Evolutionary conservation across 768 basidiomycete species (phyloP).

Genomic region (Tylopilus sp.): DNA sequence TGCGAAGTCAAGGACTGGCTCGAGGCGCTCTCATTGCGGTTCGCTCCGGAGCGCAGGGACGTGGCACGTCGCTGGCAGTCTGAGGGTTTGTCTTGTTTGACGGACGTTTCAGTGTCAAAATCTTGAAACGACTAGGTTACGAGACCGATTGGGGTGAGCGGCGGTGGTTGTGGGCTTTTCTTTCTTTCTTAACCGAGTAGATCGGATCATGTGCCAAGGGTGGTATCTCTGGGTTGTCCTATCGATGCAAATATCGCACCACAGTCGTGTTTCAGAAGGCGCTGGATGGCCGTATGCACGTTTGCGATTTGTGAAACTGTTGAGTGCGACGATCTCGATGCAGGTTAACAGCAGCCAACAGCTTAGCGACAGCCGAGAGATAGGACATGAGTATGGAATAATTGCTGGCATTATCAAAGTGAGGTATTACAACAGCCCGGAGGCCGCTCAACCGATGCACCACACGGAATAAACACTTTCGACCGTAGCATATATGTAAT

Average conservation of each 20-base stretch:
- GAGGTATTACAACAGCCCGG: not conserved
- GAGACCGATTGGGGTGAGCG: not conserved
- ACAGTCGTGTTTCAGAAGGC: not conserved
- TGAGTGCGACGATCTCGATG: not conserved
- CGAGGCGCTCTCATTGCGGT: constrained; percentile 16
- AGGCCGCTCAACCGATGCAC: not conserved
- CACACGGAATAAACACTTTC: not conserved
- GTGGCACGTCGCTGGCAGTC: no score
- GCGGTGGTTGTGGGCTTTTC: not conserved
- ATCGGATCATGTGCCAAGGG: not conserved
- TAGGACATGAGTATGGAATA: not conserved
- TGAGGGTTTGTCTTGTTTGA: not conserved
- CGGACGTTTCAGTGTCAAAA: no score
- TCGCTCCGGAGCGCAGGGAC: constrained; percentile 1
- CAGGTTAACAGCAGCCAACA: not conserved
- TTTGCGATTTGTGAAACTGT: not conserved
- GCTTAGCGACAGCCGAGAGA: no score
- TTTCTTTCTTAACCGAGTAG: not conserved
- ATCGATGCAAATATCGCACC: not conserved
- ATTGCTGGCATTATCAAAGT: not conserved
- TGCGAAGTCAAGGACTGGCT: constrained; percentile 14
- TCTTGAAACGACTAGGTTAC: no score
- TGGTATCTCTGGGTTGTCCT: not conserved
- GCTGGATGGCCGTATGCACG: not conserved
- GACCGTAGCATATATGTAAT: no score